Conservation (phyloP, 1,284 basidiomycete species). For the Macrocystidia cucumis region DNA sequence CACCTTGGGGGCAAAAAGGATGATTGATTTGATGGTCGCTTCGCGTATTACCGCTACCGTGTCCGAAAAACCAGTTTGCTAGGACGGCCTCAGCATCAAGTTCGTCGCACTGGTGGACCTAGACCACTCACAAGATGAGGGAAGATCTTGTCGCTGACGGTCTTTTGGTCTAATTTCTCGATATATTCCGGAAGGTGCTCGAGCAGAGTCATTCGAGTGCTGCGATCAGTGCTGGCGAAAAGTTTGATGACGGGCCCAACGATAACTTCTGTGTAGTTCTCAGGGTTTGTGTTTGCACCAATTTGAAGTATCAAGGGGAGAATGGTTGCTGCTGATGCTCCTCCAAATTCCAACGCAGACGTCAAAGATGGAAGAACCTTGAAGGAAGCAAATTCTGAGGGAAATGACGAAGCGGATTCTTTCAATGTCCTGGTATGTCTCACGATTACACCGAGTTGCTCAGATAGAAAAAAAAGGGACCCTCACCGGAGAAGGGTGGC, state of each 20-base stretch:
- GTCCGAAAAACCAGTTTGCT: slow-evolving; percentile 95
- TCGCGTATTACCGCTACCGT: slow-evolving; percentile 92
- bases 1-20: slow-evolving; percentile 81
- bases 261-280: slow-evolving; percentile 68
- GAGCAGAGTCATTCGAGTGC: slow-evolving; percentile 89
- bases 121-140: slow-evolving; percentile 69
- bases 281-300: slow-evolving; percentile 63
- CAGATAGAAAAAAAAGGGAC: slow-evolving; percentile 5
- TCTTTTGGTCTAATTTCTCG: slow-evolving; percentile 83
- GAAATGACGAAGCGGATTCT: slow-evolving; percentile 76
- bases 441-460: background rate
- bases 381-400: slow-evolving; percentile 81
- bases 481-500: slow-evolving; percentile 59
- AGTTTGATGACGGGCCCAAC: slow-evolving; percentile 78
- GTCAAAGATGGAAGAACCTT: slow-evolving; percentile 85
- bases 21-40: slow-evolving; percentile 88
- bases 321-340: slow-evolving; percentile 72
- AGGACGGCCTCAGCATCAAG: slow-evolving; percentile 3
- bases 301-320: slow-evolving; percentile 80
- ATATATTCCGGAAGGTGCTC: slow-evolving; percentile 82
- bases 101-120: slow-evolving; percentile 3
- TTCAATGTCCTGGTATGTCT: slow-evolving; percentile 54
- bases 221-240: slow-evolving; percentile 84
- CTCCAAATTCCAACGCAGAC: slow-evolving; percentile 79
- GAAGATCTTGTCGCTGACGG: slow-evolving; percentile 86